A percentile compares a stretch with the other conserved stretches of the same genome.
These are phyloP conservation scores for Aphanomyces astaci DNA, from an alignment of 352 stramenopile species.

Conservation along the genomic window DNA sequence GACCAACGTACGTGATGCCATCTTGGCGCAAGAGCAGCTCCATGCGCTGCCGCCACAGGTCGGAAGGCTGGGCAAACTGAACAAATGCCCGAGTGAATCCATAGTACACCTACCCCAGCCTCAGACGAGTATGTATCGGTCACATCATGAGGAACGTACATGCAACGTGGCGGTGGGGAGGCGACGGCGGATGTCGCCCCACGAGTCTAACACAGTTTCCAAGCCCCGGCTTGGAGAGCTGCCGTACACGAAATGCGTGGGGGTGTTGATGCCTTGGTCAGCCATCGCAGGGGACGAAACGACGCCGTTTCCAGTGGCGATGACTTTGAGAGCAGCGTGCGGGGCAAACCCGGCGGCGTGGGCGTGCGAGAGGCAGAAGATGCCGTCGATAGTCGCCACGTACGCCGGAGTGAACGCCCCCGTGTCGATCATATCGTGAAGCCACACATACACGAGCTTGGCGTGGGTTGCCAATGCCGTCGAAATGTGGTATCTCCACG, in stretches of 20 bases:
- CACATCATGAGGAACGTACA: not conserved
- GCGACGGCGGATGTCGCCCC: constrained; percentile 51
- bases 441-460: constrained; percentile 55
- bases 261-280: constrained; percentile 40
- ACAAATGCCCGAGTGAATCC: constrained; percentile 74
- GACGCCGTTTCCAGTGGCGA: constrained; percentile 68
- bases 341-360: constrained; percentile 51
- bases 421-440: constrained; percentile 62
- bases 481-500: constrained; percentile 86
- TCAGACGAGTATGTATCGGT: not conserved
- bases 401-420: constrained; percentile 32
- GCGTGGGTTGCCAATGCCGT: constrained; percentile 40
- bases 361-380: constrained; percentile 79
- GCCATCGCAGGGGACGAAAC: constrained; percentile 56
- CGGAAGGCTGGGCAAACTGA: constrained; percentile 39
- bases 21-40: constrained; percentile 33
- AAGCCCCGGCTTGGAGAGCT: constrained; percentile 79
- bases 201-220: constrained; percentile 48
- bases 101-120: constrained; percentile 60
- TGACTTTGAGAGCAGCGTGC: constrained; percentile 37
- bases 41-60: constrained; percentile 51
- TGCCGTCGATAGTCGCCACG: constrained; percentile 41
- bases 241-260: constrained; percentile 76
- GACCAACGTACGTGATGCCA: constrained; percentile 64
- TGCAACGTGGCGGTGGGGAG: constrained; percentile 52